A percentile compares a stretch with the other conserved stretches of the same genome.
phyloP scores from a whole-genome alignment of 768 basidiomycete species.

The Lyophyllum semitale region DNA sequence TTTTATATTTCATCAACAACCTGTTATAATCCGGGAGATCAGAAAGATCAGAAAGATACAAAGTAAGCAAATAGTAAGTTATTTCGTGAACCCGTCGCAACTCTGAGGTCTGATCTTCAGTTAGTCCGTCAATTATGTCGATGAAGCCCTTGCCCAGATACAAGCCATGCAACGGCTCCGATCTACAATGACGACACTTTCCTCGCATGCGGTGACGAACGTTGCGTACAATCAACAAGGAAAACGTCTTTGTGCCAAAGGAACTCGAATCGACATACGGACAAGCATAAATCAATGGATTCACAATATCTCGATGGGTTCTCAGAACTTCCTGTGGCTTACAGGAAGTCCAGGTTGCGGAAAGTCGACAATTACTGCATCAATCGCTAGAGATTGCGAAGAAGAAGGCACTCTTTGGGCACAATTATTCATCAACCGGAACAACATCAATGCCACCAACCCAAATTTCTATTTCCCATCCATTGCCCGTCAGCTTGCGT shows the following conservation, averaged over 20 bases:
- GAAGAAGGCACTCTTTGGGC: conserved; percentile 11
- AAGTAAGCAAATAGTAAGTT: too few relatives aligned
- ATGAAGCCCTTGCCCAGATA: conserved; percentile 10
- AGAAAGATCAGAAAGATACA: too few relatives aligned
- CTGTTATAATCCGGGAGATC: too few relatives aligned
- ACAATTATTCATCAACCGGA: conserved; percentile 16
- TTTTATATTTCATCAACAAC: too few relatives aligned
- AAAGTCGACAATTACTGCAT: conserved; percentile 15
- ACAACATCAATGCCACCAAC: conserved; percentile 14
- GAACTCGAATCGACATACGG: conserved; percentile 13
- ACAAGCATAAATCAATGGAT: conserved; percentile 11
- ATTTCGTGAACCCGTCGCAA: too few relatives aligned
- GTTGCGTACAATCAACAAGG: conserved; percentile 16
- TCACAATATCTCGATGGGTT: conserved; percentile 1
- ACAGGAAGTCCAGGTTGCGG: background rate
- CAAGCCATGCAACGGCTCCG: conserved; percentile 5
- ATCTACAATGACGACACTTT: conserved; percentile 4
- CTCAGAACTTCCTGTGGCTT: conserved; percentile 9
- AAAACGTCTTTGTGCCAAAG: conserved; percentile 17
- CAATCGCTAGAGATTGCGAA: conserved; percentile 11
- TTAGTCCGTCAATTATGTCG: too few relatives aligned
- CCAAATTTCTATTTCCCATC: conserved; percentile 19
- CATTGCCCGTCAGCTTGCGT: conserved; percentile 17
- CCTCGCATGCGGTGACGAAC: conserved; percentile 1
- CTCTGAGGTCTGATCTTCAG: too few relatives aligned